A percentile compares a stretch with the other conserved stretches of the same genome.
Conservation (phyloP, 352 stramenopile species). For the Hyaloperonospora arabidopsidis region DNA sequence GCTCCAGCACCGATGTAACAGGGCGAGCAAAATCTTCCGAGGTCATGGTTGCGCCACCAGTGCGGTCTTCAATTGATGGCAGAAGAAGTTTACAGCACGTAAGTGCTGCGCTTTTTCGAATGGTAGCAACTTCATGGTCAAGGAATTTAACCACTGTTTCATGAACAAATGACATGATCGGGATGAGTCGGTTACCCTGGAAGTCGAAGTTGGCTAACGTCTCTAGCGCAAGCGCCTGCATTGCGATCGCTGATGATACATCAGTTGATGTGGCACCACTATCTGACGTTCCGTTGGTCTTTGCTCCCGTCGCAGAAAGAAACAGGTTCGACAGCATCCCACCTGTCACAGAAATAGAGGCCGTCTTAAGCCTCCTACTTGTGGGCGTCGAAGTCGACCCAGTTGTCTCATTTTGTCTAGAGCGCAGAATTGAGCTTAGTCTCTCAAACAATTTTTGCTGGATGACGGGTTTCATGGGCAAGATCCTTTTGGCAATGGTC, state of each 20-base stretch:
- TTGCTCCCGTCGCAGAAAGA: constrained; percentile 40
- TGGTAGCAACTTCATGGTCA: constrained; percentile 75
- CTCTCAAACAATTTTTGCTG: constrained; percentile 81
- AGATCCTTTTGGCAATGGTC: constrained; percentile 81
- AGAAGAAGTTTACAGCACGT: constrained; percentile 83
- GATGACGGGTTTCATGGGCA: constrained; percentile 61
- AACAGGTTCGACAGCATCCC: constrained; percentile 67
- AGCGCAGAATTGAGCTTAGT: constrained; percentile 64
- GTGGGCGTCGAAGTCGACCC: constrained; percentile 46
- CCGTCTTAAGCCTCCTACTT: constrained; percentile 62
- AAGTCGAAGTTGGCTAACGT: constrained; percentile 85
- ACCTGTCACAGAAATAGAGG: constrained; percentile 65
- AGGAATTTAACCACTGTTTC: constrained; percentile 84
- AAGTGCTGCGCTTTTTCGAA: constrained; percentile 81
- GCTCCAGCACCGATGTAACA: constrained; percentile 70
- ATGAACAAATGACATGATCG: constrained; percentile 85
- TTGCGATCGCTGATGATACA: constrained; percentile 51
- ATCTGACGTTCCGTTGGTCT: constrained; percentile 37
- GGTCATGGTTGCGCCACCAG: constrained; percentile 34
- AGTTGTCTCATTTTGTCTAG: constrained; percentile 38
- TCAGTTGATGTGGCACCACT: constrained; percentile 31
- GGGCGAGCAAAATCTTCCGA: constrained; percentile 66
- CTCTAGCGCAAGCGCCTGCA: constrained; percentile 79
- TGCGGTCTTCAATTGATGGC: constrained; percentile 53
- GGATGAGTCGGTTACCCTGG: constrained; percentile 74